These are phyloP conservation scores for Glycine tomentella DNA, from an alignment of 306 rosid genomes.

Conservation along the genomic window DNA sequence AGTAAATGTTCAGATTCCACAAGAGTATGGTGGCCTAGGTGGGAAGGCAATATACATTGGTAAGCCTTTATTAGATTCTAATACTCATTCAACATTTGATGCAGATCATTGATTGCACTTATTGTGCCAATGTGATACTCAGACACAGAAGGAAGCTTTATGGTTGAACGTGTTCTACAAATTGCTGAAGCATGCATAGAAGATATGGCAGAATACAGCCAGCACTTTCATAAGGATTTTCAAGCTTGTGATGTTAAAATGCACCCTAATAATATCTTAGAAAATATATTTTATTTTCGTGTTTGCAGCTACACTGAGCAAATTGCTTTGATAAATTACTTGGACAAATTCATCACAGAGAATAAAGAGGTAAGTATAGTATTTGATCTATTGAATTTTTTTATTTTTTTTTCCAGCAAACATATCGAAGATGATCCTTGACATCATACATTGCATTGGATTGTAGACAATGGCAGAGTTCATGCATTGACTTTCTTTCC, in stretches of 20 bases:
- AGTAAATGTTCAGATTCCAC: slow-evolving; percentile 88
- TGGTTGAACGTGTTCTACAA: slow-evolving; percentile 91
- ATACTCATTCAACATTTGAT: slow-evolving; percentile 36
- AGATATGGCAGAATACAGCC: slow-evolving; percentile 68
- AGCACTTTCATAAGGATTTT: slow-evolving; percentile 58
- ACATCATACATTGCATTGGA: neutral
- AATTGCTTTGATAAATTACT: slow-evolving; percentile 82
- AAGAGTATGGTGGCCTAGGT: slow-evolving; percentile 78
- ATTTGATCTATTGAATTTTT: slow-evolving; percentile 22
- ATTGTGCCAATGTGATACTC: slow-evolving; percentile 45
- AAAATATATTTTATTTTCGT: slow-evolving; percentile 81
- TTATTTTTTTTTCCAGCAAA: neutral
- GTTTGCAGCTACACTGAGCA: slow-evolving; percentile 94
- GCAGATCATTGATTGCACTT: slow-evolving; percentile 34
- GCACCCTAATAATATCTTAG: slow-evolving; percentile 71
- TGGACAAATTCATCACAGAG: slow-evolving; percentile 83
- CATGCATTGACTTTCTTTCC: slow-evolving; percentile 22
- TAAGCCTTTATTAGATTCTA: slow-evolving; percentile 40
- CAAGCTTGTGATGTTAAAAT: slow-evolving; percentile 57
- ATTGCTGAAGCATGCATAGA: slow-evolving; percentile 89
- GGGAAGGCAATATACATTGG: slow-evolving; percentile 96
- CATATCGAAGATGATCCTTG: slow-evolving; percentile 25
- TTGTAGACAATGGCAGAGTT: slow-evolving; percentile 8
- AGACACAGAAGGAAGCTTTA: slow-evolving; percentile 98
- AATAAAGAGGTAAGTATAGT: slow-evolving; percentile 79